Conservation (phyloP, 2,329 filamentous ascomycete species). For the Nigrograna mackinnonii region DNA sequence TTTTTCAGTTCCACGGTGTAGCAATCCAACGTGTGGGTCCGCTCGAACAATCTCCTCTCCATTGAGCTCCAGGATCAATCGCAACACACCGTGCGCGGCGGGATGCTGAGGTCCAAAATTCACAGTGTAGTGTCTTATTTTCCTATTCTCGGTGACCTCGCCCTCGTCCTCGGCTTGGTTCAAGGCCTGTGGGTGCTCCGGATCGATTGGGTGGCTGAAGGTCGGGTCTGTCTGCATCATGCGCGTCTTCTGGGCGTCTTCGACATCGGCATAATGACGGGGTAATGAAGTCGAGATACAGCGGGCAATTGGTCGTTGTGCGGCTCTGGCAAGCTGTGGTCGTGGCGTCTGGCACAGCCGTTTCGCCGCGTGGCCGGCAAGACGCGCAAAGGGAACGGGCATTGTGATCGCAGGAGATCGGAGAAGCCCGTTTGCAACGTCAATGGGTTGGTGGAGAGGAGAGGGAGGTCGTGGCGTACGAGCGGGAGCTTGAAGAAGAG, state of each 20-base stretch:
- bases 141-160: conserved; percentile 63
- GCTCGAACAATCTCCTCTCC: conserved; percentile 97
- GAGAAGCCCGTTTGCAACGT: conserved; percentile 31
- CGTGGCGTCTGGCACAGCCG: conserved; percentile 65
- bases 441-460: conserved; percentile 39
- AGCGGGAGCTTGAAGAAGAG: conserved; percentile 27
- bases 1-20: conserved; percentile 98
- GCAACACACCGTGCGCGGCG: conserved; percentile 95
- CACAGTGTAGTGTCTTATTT: conserved; percentile 98
- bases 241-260: conserved; percentile 56
- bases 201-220: conserved; percentile 57
- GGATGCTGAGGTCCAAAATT: conserved; percentile 99
- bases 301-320: conserved; percentile 55
- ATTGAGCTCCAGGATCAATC: conserved; percentile 95
- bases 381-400: conserved; percentile 71
- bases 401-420: conserved; percentile 54
- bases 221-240: conserved; percentile 68
- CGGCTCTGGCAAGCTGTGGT: conserved; percentile 41
- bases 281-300: conserved; percentile 68
- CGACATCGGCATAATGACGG: conserved; percentile 65
- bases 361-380: conserved; percentile 72
- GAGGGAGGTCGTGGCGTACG: conserved; percentile 34
- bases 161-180: conserved; percentile 51
- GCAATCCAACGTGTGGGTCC: conserved; percentile 93
- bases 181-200: conserved; percentile 48